Base-by-base conservation (phyloP, 768 basidiomycete genomes). In the Naganishia vishniacii region DNA sequence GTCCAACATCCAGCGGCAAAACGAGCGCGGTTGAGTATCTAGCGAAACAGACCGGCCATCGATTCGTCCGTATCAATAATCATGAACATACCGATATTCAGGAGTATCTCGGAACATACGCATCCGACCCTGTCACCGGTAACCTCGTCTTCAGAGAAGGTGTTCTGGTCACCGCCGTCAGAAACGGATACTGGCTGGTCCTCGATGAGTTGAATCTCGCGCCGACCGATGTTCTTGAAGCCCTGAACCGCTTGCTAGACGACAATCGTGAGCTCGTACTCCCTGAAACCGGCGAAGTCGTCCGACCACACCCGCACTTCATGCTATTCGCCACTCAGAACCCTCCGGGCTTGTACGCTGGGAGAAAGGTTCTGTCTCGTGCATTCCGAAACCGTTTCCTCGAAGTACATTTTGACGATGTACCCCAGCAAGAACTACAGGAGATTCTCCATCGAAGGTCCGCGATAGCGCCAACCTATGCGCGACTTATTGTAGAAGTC, bases 21-120 rank as follows among this genome's bases (percentile, higher is more conserved):
- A 99, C 95, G 2, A 92, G 90, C 70, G 89, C 94, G 0, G 85
- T 99, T 47, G 93, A 97, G 78, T 98, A 93, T 76, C 83, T 99
- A 29, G 94, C 95, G 5, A 84, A 84, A 66, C 83, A 88, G 61
- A 95, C 92, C 0, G 94, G 95, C 0, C 95, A 99, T 80, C 85
- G 83, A 37, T 98, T 97, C 77, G 86, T 99, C 31, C 89, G 95
- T 42, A 97, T 99, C 82, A 99, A 99, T 80, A 99, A 99, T 72
- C 95, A 99, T 79, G 95, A 99, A 68, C 95, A 98, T 73, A 99
- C 95, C 5, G 95, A 99, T 67, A 95, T 99, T 53, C 95, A 99
- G 73, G 95, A 99, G 74, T 99, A 99, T 73, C 82, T 98, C 48
- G 95, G 95, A 2, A 91, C 91, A 0, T 99, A 99, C 73, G 85